phyloP scores from a whole-genome alignment of 306 rosid species.

The Citrullus amarus region DNA sequence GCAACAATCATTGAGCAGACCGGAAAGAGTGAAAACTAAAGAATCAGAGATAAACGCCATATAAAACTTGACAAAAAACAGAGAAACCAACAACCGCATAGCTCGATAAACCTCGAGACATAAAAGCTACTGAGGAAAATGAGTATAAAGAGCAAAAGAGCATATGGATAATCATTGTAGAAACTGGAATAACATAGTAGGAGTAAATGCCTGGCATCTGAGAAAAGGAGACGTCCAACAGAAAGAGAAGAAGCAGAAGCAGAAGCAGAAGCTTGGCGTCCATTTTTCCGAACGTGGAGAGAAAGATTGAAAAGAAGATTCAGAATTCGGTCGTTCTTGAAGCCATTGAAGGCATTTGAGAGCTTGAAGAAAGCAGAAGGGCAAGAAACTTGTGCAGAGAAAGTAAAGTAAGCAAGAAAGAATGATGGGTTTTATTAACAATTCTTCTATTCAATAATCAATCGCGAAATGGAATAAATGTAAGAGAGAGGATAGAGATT shows the following conservation, averaged over 20 bases:
- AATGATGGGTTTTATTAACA: not conserved
- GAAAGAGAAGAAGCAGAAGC: slow-evolving; percentile 20
- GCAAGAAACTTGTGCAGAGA: not conserved
- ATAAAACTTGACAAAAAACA: not conserved
- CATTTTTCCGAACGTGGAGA: slow-evolving; percentile 29
- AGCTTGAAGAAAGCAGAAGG: not conserved
- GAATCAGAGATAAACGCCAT: not conserved
- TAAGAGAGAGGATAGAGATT: not conserved
- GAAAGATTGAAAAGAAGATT: slow-evolving; percentile 8
- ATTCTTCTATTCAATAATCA: not conserved
- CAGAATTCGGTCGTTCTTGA: not conserved
- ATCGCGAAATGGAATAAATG: not conserved
- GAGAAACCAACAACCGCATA: not conserved
- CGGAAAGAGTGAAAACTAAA: not conserved
- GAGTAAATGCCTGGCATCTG: slow-evolving; percentile 58
- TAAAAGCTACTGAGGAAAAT: not conserved
- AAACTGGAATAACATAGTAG: not conserved
- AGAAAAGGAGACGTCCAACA: slow-evolving; percentile 39
- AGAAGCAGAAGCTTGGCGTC: slow-evolving; percentile 22
- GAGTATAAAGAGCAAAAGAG: not conserved
- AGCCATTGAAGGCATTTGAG: not conserved
- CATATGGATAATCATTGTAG: not conserved
- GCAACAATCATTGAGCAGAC: not conserved
- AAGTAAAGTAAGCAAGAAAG: not conserved
- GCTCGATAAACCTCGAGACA: not conserved